Percentiles rank a stretch among this genome's conserved stretches.
phyloP scores from a whole-genome alignment of 2,329 filamentous ascomycete genomes.

The Penicillium psychrosexuale region DNA sequence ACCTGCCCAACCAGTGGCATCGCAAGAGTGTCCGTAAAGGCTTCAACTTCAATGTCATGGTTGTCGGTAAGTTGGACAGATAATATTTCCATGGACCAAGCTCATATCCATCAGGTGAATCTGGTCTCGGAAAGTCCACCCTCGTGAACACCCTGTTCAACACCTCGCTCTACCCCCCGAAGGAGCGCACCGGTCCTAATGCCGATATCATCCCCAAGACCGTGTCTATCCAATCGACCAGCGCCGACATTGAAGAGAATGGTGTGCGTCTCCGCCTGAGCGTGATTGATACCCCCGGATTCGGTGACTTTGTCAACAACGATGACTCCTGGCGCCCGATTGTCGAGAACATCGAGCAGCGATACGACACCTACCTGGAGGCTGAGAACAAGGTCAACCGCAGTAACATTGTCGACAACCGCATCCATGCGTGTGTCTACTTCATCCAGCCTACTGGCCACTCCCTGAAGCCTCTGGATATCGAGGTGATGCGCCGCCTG shows the following conservation, averaged over 20 bases:
- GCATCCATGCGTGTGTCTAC: constrained; percentile 97
- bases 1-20: constrained; percentile 99
- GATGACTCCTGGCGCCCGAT: constrained; percentile 99
- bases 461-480: constrained; percentile 96
- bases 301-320: constrained; percentile 99
- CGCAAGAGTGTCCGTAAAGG: constrained; percentile 99
- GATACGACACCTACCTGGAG: constrained; percentile 96
- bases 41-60: constrained; percentile 99
- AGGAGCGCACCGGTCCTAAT: constrained; percentile 96
- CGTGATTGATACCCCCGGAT: constrained; percentile 95
- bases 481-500: constrained; percentile 98
- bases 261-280: constrained; percentile 94
- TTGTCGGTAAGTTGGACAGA: constrained; percentile 76
- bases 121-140: constrained; percentile 96
- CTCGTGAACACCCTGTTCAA: constrained; percentile 99
- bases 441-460: constrained; percentile 99
- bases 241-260: constrained; percentile 96
- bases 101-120: constrained; percentile 69
- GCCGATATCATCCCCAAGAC: constrained; percentile 99
- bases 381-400: constrained; percentile 99
- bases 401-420: constrained; percentile 99
- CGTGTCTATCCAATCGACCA: constrained; percentile 90
- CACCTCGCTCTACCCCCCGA: constrained; percentile 96
- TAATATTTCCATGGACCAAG: neutral
- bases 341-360: constrained; percentile 98